Base-by-base conservation (phyloP, 805 yeast species). In the Barnettozyma populi region DNA sequence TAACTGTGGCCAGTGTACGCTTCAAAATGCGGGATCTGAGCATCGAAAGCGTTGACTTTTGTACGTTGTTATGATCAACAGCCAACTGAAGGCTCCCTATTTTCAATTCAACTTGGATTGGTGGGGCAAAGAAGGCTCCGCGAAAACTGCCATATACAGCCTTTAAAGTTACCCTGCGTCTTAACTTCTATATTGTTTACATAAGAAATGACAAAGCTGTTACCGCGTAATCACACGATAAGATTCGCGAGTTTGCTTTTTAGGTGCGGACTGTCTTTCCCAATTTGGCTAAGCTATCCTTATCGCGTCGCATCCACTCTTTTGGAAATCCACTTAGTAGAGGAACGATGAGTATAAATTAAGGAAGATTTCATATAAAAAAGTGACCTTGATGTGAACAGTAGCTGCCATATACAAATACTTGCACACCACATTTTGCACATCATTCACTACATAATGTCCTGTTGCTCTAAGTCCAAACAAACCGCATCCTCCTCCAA, bases 1-100 rank as follows among this genome's bases (percentile, higher is more conserved):
- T 70, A 36, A 78, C 79, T 1, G 71, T 62, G 18, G 71, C 70
- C 10, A 59, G 50, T 1, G 57, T 32, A 34, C 62, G 57, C 35
- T 44, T 54, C 29, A 29, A 27, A 6, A 44, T 19, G 11, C 34
- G 39, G 8, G 48, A 45, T 20, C 44, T 42, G 39, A 52, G 23
- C 51, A 46, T 47, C 7, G 29, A 39, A 20, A 8, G 32, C 31
- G 46, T 37, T 36, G 35, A 19, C 13, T 27, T 44, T 29, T 36
- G 29, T 24, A 13, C 4, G 27, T 37, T 37, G 18, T 24, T 29
- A 19, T 37, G 35, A 5, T n/a, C 16, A 27, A 19, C 14, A 35
- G 16, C 32, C 32, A 25, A 25, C 29, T 29, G 32, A 29, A 29
- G 13, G 32, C 32, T 29, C 32, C 32, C 7, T 29, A 29, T 13